Conservation (phyloP, 129 eudicot genomes). For the Dittrichia graveolens region DNA sequence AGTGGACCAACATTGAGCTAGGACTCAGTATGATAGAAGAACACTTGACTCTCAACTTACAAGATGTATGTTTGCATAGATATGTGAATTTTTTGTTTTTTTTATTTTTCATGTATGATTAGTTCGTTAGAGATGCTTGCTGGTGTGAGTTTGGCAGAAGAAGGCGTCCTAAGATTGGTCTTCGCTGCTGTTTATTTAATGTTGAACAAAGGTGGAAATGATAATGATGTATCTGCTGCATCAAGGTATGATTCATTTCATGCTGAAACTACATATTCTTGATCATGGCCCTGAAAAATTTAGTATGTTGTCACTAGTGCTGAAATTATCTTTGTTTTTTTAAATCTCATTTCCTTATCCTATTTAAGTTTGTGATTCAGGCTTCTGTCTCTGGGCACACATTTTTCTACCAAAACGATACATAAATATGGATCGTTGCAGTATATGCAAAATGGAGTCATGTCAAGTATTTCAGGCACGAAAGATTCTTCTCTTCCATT, state of each 20-base stretch:
- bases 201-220: constrained; percentile 64
- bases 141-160: constrained; percentile 75
- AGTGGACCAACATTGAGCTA: constrained; percentile 17
- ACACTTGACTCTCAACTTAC: constrained; percentile 8
- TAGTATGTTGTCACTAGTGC: not conserved
- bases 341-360: constrained; percentile 29
- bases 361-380: constrained; percentile 51
- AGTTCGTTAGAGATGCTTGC: constrained; percentile 92
- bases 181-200: constrained; percentile 78
- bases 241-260: constrained; percentile 53
- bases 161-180: constrained; percentile 82
- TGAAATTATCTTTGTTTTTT: not conserved
- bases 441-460: constrained; percentile 44
- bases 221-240: constrained; percentile 77
- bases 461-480: constrained; percentile 39
- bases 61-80: constrained; percentile 27
- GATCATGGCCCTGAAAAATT: not conserved
- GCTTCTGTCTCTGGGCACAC: constrained; percentile 73
- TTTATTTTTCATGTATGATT: constrained; percentile 38
- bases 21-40: constrained; percentile 1
- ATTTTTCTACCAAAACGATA: constrained; percentile 75
- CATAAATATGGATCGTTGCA: constrained; percentile 70
- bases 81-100: constrained; percentile 30
- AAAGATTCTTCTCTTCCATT: constrained; percentile 37
- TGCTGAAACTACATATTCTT: constrained; percentile 12